A percentile compares a stretch with the other conserved stretches of the same genome.
phyloP scores from a whole-genome alignment of 108 stramenopile genomes.

The Cyclotella kingstonii region DNA sequence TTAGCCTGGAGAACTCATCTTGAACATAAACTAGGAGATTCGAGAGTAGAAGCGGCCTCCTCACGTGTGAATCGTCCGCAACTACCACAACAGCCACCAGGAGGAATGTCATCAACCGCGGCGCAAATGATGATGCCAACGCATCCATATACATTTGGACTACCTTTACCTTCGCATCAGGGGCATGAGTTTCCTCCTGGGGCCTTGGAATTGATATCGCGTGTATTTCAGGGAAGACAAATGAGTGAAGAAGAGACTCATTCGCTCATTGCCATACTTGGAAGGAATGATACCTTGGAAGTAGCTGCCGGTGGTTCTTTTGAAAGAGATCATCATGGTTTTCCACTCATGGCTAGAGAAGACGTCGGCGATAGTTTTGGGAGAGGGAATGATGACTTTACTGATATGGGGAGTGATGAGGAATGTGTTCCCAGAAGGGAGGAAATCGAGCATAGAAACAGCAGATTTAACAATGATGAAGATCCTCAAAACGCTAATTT shows the following conservation, averaged over 20 bases:
- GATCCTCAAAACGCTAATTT: constrained; percentile 8
- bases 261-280: too few relatives aligned
- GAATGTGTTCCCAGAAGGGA: constrained; percentile 17
- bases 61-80: too few relatives aligned
- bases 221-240: constrained; percentile 4
- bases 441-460: constrained; percentile 23
- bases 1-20: too few relatives aligned
- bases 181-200: not conserved
- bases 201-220: not conserved
- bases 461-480: constrained; percentile 16
- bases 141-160: not conserved
- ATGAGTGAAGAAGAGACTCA: constrained; percentile 8
- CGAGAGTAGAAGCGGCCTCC: too few relatives aligned
- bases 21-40: too few relatives aligned
- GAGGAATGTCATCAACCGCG: too few relatives aligned
- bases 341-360: not conserved
- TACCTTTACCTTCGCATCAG: not conserved
- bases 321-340: not conserved
- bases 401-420: not conserved
- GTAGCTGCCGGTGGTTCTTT: not conserved
- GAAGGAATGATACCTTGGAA: not conserved
- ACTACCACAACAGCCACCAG: too few relatives aligned
- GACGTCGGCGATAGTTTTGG: not conserved
- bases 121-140: not conserved
- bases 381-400: not conserved